phyloP scores from a whole-genome alignment of 768 basidiomycete species.

The Pleurotus citrinopileatus region DNA sequence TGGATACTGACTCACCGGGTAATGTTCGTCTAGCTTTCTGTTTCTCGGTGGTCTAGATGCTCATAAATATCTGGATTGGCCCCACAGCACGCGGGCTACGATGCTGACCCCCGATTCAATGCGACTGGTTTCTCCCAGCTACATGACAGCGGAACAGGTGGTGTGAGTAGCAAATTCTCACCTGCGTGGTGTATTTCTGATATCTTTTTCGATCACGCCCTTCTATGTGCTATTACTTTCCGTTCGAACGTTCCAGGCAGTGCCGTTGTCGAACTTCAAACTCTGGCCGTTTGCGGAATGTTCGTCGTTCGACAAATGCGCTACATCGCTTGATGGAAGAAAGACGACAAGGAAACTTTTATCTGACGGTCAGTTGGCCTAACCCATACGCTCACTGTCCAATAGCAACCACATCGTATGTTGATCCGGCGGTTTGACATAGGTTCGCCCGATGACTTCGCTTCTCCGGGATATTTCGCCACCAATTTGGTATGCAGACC shows the following conservation, averaged over 20 bases:
- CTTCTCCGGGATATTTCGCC: conserved; percentile 66
- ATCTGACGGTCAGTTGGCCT: conserved; percentile 37
- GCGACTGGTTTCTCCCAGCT: conserved; percentile 62
- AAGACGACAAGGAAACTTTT: conserved; percentile 48
- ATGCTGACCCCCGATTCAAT: conserved; percentile 37
- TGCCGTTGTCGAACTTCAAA: conserved; percentile 62
- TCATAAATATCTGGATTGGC: too few species aligned
- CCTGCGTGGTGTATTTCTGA: not conserved
- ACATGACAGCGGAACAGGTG: conserved; percentile 63
- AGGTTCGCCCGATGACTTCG: conserved; percentile 60
- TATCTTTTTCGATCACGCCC: not conserved
- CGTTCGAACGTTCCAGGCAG: conserved; percentile 28
- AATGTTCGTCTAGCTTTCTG: conserved; percentile 37
- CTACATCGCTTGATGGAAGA: conserved; percentile 41
- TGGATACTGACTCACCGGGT: conserved; percentile 65
- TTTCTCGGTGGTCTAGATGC: too few species aligned
- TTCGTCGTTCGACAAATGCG: conserved; percentile 49
- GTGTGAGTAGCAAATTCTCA: conserved; percentile 35
- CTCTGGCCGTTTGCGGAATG: conserved; percentile 53
- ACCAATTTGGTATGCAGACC: conserved; percentile 45
- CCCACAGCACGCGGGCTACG: conserved; percentile 55
- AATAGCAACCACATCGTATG: not conserved
- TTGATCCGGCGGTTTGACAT: not conserved
- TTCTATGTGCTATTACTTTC: not conserved
- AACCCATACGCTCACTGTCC: too few species aligned